These are phyloP conservation scores for Aspergillus sp. DNA, from an alignment of 2,329 filamentous ascomycete genomes.

Conservation along the genomic window DNA sequence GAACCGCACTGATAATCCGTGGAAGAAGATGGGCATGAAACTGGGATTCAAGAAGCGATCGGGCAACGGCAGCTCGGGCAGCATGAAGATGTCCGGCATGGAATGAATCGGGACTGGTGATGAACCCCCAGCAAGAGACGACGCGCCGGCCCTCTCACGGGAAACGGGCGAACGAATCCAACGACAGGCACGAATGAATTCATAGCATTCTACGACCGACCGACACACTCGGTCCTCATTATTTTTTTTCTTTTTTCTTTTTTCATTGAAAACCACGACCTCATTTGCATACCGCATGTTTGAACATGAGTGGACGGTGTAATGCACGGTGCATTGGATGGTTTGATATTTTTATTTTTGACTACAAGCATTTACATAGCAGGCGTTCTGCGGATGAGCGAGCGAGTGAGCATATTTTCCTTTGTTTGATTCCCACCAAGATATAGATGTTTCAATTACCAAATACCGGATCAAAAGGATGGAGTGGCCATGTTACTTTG, in stretches of 20 bases:
- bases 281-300: constrained; percentile 18
- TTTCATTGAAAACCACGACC: constrained; percentile 17
- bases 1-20: constrained; percentile 47
- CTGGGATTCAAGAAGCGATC: constrained; percentile 45
- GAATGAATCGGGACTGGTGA: constrained; percentile 9
- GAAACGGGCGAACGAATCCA: neutral
- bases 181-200: neutral
- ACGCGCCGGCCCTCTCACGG: neutral
- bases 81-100: constrained; percentile 23
- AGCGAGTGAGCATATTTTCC: constrained; percentile 18
- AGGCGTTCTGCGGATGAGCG: constrained; percentile 16
- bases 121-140: neutral
- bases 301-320: constrained; percentile 22
- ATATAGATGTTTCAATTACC: constrained; percentile 1
- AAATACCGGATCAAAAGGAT: neutral
- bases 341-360: constrained; percentile 4
- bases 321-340: constrained; percentile 21
- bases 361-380: constrained; percentile 19
- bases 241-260: neutral
- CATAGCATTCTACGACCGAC: neutral
- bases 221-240: neutral
- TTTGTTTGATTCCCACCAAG: constrained; percentile 6
- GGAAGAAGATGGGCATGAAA: constrained; percentile 55
- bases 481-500: neutral
- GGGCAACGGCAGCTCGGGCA: constrained; percentile 21